A percentile compares a stretch with the other conserved stretches of the same genome.
Evolutionary conservation across 2,329 filamentous ascomycete species (phyloP).

Genomic region (Calonectria pauciramosa): DNA sequence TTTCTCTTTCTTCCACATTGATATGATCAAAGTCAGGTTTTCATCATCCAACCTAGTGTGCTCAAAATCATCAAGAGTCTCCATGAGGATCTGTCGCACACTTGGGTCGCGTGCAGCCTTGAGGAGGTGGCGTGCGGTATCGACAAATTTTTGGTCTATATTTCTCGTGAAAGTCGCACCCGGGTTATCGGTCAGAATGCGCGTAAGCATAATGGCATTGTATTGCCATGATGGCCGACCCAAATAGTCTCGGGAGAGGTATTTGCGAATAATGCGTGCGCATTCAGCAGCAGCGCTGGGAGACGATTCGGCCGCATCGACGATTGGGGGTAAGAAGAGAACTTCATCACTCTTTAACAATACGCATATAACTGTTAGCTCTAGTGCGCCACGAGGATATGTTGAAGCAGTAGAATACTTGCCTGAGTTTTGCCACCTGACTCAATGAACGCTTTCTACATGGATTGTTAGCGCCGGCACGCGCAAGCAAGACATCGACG

Average conservation of each 20-base stretch:
- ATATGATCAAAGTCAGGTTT: conserved; percentile 76
- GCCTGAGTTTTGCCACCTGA: conserved; percentile 73
- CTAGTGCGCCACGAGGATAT: not conserved
- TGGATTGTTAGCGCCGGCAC: conserved; percentile 38
- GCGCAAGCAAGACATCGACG: conserved; percentile 16
- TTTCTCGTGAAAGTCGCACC: conserved; percentile 92
- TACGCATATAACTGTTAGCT: conserved; percentile 22
- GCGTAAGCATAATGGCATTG: conserved; percentile 95
- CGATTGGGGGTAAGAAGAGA: conserved; percentile 90
- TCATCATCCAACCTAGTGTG: conserved; percentile 80
- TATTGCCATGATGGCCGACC: conserved; percentile 82
- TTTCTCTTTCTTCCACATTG: conserved; percentile 95
- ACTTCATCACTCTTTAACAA: conserved; percentile 84
- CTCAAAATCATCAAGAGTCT: conserved; percentile 86
- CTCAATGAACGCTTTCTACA: conserved; percentile 85
- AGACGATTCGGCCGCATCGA: conserved; percentile 94
- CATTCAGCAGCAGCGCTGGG: conserved; percentile 87
- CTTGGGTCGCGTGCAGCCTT: conserved; percentile 78
- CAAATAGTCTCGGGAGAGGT: conserved; percentile 80
- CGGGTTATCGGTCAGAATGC: conserved; percentile 93
- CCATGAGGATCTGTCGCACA: conserved; percentile 87
- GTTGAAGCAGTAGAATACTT: conserved; percentile 44
- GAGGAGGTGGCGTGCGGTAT: conserved; percentile 81
- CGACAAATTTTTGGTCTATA: conserved; percentile 86
- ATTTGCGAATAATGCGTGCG: conserved; percentile 85